A percentile compares a stretch with the other conserved stretches of the same genome.
Conservation (phyloP, 2,329 filamentous ascomycete genomes). For the Cercospora nicotianae region DNA sequence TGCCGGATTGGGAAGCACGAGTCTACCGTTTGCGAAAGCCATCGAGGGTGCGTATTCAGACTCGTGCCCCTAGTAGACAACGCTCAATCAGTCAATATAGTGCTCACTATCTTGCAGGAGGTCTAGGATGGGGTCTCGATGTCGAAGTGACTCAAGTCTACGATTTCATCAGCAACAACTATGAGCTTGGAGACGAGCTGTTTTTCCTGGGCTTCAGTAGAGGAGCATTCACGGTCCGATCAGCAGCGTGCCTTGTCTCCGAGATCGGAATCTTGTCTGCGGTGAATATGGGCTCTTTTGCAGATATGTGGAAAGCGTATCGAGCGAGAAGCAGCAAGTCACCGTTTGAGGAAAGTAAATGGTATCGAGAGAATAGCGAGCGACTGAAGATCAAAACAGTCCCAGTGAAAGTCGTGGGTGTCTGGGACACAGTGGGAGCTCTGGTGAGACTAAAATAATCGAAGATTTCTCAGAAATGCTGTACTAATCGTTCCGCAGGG, state of each 20-base stretch:
- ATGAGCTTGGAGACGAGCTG: slow-evolving; percentile 48
- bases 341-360: slow-evolving; percentile 13
- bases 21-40: slow-evolving; percentile 27
- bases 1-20: slow-evolving; percentile 47
- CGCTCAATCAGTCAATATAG: no score
- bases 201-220: slow-evolving; percentile 48
- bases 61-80: no score
- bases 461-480: background rate
- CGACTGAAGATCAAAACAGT: slow-evolving; percentile 20
- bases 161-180: slow-evolving; percentile 53
- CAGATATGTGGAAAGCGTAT: slow-evolving; percentile 20
- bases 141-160: slow-evolving; percentile 48
- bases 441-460: slow-evolving; percentile 2
- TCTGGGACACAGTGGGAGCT: slow-evolving; percentile 44
- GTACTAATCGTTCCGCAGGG: slow-evolving; percentile 9
- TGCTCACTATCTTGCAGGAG: background rate
- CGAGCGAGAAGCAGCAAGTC: background rate
- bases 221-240: slow-evolving; percentile 40
- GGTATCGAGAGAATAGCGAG: slow-evolving; percentile 17
- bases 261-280: slow-evolving; percentile 21
- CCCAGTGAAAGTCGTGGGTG: slow-evolving; percentile 42
- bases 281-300: slow-evolving; percentile 19
- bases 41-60: no score
- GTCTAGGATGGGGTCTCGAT: slow-evolving; percentile 38
- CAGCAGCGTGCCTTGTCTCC: slow-evolving; percentile 19